A percentile compares a stretch with the other conserved stretches of the same genome.
Evolutionary conservation across 2,329 filamentous ascomycete species (phyloP).

Genomic region (Fusarium robinianum): DNA sequence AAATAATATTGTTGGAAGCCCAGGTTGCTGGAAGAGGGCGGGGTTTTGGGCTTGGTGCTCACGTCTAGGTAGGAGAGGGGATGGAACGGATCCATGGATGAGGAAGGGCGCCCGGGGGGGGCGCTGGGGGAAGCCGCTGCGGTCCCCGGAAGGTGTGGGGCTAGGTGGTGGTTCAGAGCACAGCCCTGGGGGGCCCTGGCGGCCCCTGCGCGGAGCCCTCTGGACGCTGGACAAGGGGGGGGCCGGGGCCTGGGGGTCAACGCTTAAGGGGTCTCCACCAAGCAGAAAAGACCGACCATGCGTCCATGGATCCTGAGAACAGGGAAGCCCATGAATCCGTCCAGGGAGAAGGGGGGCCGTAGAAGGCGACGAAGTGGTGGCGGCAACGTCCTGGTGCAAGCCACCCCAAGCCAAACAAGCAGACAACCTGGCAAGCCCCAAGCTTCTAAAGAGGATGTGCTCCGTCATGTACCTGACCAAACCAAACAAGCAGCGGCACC

Average conservation of each 20-base stretch:
- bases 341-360: conserved; percentile 25
- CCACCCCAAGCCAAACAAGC: conserved; percentile 8
- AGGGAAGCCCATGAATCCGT: background rate
- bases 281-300: conserved; percentile 15
- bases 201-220: conserved; percentile 23
- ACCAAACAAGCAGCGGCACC: conserved; percentile 9
- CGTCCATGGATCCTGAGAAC: background rate
- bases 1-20: too few species aligned
- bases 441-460: conserved; percentile 28
- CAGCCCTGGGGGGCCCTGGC: conserved; percentile 22
- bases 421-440: conserved; percentile 26
- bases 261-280: conserved; percentile 27
- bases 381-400: conserved; percentile 19
- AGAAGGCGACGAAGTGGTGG: conserved; percentile 8
- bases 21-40: conserved; percentile 20
- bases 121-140: conserved; percentile 14
- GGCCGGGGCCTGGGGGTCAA: too few species aligned
- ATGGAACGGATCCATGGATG: conserved; percentile 20
- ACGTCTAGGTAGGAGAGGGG: too few species aligned
- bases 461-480: conserved; percentile 12
- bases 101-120: conserved; percentile 9
- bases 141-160: conserved; percentile 12
- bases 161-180: conserved; percentile 17
- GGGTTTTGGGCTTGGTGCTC: too few species aligned
- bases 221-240: conserved; percentile 16